A percentile compares a stretch with the other conserved stretches of the same genome.
phyloP scores from a whole-genome alignment of 2,329 filamentous ascomycete species.

The Ceratocystis colombiana region DNA sequence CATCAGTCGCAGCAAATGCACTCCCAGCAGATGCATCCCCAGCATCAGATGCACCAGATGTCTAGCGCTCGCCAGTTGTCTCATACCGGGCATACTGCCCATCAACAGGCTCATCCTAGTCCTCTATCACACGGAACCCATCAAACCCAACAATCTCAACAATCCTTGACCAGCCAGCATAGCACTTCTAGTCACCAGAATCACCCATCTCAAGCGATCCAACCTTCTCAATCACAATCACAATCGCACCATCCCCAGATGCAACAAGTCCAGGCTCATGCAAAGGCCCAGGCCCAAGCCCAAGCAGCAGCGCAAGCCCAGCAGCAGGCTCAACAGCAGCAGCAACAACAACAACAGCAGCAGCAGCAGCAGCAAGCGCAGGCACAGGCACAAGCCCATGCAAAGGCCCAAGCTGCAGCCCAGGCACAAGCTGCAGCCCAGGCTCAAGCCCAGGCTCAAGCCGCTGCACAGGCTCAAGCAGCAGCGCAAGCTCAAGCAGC shows the following conservation, averaged over 20 bases:
- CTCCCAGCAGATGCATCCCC: slow-evolving; percentile 17
- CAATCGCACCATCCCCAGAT: slow-evolving; percentile 26
- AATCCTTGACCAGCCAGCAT: slow-evolving; percentile 23
- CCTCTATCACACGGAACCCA: slow-evolving; percentile 22
- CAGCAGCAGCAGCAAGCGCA: slow-evolving; percentile 15
- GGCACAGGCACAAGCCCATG: slow-evolving; percentile 22
- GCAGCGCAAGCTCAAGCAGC: not conserved
- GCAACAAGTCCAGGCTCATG: slow-evolving; percentile 22
- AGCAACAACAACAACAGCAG: slow-evolving; percentile 20
- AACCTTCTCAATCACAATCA: slow-evolving; percentile 29
- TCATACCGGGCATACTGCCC: slow-evolving; percentile 21
- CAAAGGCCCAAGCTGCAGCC: slow-evolving; percentile 27
- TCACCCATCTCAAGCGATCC: slow-evolving; percentile 27
- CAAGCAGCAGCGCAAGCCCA: slow-evolving; percentile 20
- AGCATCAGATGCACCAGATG: slow-evolving; percentile 24
- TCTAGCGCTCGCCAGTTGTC: slow-evolving; percentile 19
- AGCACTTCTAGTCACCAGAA: slow-evolving; percentile 27
- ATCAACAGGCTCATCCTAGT: slow-evolving; percentile 23
- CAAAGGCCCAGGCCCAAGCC: slow-evolving; percentile 19
- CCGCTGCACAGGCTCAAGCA: slow-evolving; percentile 9
- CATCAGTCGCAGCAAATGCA: slow-evolving; percentile 23
- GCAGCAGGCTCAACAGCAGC: slow-evolving; percentile 19
- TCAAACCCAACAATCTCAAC: slow-evolving; percentile 26
- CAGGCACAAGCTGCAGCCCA: slow-evolving; percentile 32
- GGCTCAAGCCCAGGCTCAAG: slow-evolving; percentile 28